These are phyloP conservation scores for Phylloporus rhodoxanthus DNA, from an alignment of 768 basidiomycete species.

Conservation along the genomic window DNA sequence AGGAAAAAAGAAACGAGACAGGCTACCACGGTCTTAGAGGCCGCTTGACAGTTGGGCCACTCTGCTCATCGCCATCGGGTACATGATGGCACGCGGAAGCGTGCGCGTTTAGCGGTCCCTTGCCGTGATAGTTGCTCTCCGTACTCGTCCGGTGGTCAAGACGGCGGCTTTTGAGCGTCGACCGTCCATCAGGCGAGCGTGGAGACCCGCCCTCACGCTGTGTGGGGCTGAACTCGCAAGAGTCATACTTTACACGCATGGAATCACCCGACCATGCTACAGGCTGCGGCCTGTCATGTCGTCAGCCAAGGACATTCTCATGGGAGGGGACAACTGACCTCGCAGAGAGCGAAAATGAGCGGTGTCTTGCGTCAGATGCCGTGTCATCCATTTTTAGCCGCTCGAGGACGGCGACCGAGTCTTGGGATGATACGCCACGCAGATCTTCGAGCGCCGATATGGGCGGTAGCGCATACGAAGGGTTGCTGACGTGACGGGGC, in stretches of 20 bases:
- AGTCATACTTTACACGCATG: constrained; percentile 17
- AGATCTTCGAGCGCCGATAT: constrained; percentile 65
- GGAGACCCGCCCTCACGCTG: constrained; percentile 38
- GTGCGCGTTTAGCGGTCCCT: constrained; percentile 17
- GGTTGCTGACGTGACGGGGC: constrained; percentile 25
- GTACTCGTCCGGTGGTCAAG: constrained; percentile 3
- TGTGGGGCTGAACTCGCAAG: constrained; percentile 18
- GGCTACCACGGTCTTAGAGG: constrained; percentile 46
- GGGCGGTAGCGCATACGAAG: constrained; percentile 56
- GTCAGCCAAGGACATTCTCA: neutral
- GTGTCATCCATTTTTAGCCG: constrained; percentile 55
- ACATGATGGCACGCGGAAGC: constrained; percentile 25
- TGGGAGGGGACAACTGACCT: constrained; percentile 18
- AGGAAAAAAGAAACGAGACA: neutral
- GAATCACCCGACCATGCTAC: constrained; percentile 25
- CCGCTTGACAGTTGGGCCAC: constrained; percentile 27
- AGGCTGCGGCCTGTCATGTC: constrained; percentile 13
- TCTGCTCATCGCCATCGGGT: constrained; percentile 33
- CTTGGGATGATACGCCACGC: constrained; percentile 44
- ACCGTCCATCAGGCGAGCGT: constrained; percentile 33
- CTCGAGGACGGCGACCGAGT: constrained; percentile 62
- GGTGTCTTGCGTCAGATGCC: constrained; percentile 31
- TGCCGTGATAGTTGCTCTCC: constrained; percentile 10
- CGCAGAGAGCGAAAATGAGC: constrained; percentile 39
- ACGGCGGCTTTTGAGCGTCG: constrained; percentile 12